Percentiles rank a stretch among this genome's conserved stretches.
phyloP scores from a whole-genome alignment of 1,284 basidiomycete species.

The Wallemia hederae region DNA sequence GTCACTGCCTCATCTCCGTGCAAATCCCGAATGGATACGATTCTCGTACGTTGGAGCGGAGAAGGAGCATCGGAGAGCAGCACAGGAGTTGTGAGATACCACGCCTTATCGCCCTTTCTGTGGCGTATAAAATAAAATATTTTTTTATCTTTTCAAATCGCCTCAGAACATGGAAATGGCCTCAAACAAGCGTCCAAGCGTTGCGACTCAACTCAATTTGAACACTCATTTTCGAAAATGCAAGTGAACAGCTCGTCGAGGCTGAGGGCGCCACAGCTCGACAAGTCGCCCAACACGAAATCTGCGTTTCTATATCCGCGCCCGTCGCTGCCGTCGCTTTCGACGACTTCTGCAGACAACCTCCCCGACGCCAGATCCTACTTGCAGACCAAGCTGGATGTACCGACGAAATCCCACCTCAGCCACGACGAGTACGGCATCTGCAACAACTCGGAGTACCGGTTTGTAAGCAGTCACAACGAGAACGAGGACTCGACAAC shows the following conservation, averaged over 20 bases:
- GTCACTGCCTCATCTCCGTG: too few species aligned
- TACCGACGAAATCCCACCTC: background rate
- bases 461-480: background rate
- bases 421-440: background rate
- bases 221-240: background rate
- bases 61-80: too few species aligned
- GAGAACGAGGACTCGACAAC: background rate
- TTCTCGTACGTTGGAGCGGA: too few species aligned
- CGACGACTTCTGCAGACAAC: background rate
- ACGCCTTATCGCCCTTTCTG: background rate
- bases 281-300: background rate
- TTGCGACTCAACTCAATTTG: too few species aligned
- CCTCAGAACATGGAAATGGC: too few species aligned
- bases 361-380: background rate
- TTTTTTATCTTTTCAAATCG: background rate
- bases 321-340: background rate
- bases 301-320: background rate
- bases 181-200: too few species aligned
- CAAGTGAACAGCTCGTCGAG: background rate
- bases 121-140: background rate
- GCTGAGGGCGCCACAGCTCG: background rate
- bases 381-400: background rate
- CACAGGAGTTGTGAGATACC: too few species aligned
- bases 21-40: too few species aligned
- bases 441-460: background rate